These are phyloP conservation scores for Yamadazyma atlantica DNA, from an alignment of 1,139 yeast genomes.

Conservation along the genomic window DNA sequence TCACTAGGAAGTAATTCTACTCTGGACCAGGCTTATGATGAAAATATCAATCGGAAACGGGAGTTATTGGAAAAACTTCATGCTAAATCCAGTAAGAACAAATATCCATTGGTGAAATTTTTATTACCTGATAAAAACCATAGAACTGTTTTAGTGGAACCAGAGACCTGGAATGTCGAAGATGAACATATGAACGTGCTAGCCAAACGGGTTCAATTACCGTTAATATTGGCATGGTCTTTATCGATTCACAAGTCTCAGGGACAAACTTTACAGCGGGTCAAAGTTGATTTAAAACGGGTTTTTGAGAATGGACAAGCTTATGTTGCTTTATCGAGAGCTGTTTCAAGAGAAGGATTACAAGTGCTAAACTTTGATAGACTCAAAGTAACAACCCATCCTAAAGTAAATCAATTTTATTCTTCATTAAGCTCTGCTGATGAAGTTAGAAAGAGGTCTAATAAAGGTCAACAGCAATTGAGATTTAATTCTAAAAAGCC, in stretches of 20 bases:
- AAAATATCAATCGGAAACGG: constrained; percentile 21
- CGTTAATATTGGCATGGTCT: constrained; percentile 92
- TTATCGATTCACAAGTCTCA: constrained; percentile 93
- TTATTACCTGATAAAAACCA: constrained; percentile 67
- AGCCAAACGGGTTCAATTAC: constrained; percentile 56
- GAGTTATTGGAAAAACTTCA: constrained; percentile 18
- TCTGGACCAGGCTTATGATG: constrained; percentile 8
- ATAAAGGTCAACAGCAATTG: constrained; percentile 15
- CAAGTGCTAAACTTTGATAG: constrained; percentile 72
- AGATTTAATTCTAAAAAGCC: constrained; percentile 5
- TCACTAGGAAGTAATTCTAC: constrained; percentile 6
- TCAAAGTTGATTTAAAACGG: constrained; percentile 71
- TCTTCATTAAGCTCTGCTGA: constrained; percentile 27
- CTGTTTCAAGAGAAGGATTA: constrained; percentile 73
- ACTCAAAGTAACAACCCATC: constrained; percentile 58
- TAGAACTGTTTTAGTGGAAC: constrained; percentile 58
- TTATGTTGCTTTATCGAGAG: constrained; percentile 88
- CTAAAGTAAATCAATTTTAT: constrained; percentile 64
- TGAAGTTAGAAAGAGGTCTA: constrained; percentile 7
- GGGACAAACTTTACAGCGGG: constrained; percentile 87
- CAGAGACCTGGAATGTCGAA: constrained; percentile 45
- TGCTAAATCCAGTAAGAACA: constrained; percentile 25
- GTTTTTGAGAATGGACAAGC: constrained; percentile 95
- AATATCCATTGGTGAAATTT: constrained; percentile 77
- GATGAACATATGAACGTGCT: constrained; percentile 32